These are phyloP conservation scores for Penicillium desertorum DNA, from an alignment of 495 filamentous ascomycete species.

Conservation along the genomic window DNA sequence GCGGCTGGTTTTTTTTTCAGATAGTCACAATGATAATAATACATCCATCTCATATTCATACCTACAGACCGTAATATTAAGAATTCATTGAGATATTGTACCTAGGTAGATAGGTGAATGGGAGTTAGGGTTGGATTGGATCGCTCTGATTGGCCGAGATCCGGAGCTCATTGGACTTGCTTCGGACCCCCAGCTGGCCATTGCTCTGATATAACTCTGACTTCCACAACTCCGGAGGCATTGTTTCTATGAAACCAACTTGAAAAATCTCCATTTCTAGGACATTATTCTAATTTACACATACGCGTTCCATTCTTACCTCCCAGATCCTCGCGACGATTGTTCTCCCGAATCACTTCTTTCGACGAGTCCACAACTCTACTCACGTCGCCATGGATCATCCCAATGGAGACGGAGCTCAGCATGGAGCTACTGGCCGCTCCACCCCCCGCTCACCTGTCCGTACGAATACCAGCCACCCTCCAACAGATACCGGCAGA, in stretches of 20 bases:
- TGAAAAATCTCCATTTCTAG: background rate
- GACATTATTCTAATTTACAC: background rate
- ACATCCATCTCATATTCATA: background rate
- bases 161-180: slow-evolving; percentile 5
- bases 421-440: background rate
- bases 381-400: slow-evolving; percentile 6
- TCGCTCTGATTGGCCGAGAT: slow-evolving; percentile 9
- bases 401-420: background rate
- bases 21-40: background rate
- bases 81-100: background rate
- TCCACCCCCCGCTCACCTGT: background rate
- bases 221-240: background rate
- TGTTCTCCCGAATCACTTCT: background rate
- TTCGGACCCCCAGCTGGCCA: background rate
- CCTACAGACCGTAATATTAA: background rate
- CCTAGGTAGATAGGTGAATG: background rate
- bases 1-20: slow-evolving; percentile 13
- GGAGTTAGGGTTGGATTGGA: slow-evolving; percentile 2
- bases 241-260: background rate
- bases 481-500: background rate
- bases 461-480: slow-evolving; percentile 2
- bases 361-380: background rate
- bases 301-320: background rate
- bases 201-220: slow-evolving; percentile 2
- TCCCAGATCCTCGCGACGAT: background rate